Evolutionary conservation across 2,329 filamentous ascomycete species (phyloP), one percentile per base, ranked within the genome.

Genomic region (Venturia pyrina): DNA sequence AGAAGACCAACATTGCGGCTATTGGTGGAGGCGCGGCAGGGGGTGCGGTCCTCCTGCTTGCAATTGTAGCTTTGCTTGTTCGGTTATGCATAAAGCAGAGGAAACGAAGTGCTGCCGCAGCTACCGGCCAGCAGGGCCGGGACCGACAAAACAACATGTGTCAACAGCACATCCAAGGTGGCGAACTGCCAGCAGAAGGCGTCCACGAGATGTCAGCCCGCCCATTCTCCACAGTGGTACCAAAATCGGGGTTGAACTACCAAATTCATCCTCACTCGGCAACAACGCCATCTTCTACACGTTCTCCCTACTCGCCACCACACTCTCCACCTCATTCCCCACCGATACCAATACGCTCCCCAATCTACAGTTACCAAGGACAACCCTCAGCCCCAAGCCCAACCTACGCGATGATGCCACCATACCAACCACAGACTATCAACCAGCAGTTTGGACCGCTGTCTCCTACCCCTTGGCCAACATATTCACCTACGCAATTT

Each of bases 11-110:
- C 24, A 63, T 32, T 44, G 61, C 37, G 3, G 61, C 61, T 21
- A 63, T 63, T 34, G 43, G 17, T 21, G 61, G 61, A n/a, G 61
- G 61, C 11, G 61, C 61, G 11, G 61, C 43, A n/a, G 61, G 32
- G 7, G 61, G 61, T 43, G 61, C 15, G 13, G 24, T 63, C 2
- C 11, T 63, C 3, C 37, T 63, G 40, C 61, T 63, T 48, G 37
- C 43, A n/a, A 37, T 63, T 5, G 40, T 63, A 32, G 37, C 61
- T 19, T 37, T 63, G n/a, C 40, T 63, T 21, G 40, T 46, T 5
- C 11, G 34, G 19, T 48, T 37, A 37, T 48, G 37, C n/a, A 43
- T 44, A 11, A 63, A 63, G 19, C 40, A 43, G 17, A 28, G 61
- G 32, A 48, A 21, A 34, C 7, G 37, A 48, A 43, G 61, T 43